Percentiles rank a stretch among this genome's conserved stretches.
phyloP scores from a whole-genome alignment of 2,329 filamentous ascomycete species.

The Nemania sp. region DNA sequence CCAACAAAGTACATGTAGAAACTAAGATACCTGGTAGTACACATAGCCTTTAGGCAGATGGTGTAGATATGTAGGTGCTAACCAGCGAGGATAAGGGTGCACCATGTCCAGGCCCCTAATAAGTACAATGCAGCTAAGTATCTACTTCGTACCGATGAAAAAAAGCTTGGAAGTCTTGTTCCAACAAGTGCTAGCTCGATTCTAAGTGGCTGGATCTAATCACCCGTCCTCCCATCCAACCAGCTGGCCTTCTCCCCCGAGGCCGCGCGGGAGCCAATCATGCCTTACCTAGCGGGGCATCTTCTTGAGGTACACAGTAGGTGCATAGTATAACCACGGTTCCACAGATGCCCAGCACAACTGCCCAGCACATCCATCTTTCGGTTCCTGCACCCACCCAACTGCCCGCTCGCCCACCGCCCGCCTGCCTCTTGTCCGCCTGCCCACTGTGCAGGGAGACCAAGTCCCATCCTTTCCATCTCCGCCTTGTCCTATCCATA shows the following conservation, averaged over 20 bases:
- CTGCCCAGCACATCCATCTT: constrained; percentile 16
- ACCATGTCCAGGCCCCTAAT: no score
- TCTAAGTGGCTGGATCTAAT: constrained; percentile 30
- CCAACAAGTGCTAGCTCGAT: constrained; percentile 5
- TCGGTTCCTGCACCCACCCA: constrained; percentile 11
- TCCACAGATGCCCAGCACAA: constrained; percentile 17
- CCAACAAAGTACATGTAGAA: no score
- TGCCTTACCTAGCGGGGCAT: neutral
- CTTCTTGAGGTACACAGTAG: constrained; percentile 5
- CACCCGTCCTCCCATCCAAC: constrained; percentile 21
- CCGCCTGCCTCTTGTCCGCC: no score
- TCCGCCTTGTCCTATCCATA: constrained; percentile 25
- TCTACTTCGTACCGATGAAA: neutral
- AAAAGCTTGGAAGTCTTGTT: neutral
- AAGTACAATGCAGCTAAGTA: no score
- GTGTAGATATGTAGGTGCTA: no score
- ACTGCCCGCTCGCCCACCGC: no score
- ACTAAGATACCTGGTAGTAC: no score
- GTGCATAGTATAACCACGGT: neutral
- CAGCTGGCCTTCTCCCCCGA: constrained; percentile 24
- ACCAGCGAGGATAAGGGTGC: no score
- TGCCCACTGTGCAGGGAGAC: constrained; percentile 10
- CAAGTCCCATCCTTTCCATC: constrained; percentile 24
- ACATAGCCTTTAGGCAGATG: no score
- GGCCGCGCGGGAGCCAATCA: constrained; percentile 21